These are phyloP conservation scores for Cryptococcus wingfieldii DNA, from an alignment of 1,284 basidiomycete species.

Conservation along the genomic window DNA sequence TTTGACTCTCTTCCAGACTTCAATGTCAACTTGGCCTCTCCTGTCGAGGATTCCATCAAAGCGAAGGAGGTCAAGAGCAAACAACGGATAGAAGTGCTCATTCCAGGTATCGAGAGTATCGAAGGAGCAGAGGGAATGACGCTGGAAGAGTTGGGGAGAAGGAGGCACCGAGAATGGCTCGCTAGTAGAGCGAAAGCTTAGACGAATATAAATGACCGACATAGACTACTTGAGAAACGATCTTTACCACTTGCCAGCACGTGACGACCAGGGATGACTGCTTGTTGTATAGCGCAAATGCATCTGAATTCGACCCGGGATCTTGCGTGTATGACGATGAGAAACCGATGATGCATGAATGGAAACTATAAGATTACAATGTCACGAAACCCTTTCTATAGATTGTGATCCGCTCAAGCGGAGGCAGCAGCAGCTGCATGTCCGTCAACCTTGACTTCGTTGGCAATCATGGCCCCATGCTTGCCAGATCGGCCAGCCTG, in stretches of 20 bases:
- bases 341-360: too few species aligned
- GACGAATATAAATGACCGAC: too few species aligned
- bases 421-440: too few species aligned
- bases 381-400: too few species aligned
- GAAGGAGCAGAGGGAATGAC: constrained; percentile 25
- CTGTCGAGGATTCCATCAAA: neutral
- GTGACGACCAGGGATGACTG: too few species aligned
- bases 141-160: constrained; percentile 38
- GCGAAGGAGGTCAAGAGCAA: neutral
- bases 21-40: neutral
- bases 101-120: constrained; percentile 9
- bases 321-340: too few species aligned
- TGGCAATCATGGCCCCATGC: constrained; percentile 27
- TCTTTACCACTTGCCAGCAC: too few species aligned
- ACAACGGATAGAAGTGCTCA: neutral
- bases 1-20: neutral
- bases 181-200: constrained; percentile 7
- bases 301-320: too few species aligned
- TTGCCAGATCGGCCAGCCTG: constrained; percentile 33
- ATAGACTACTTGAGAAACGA: too few species aligned
- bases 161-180: constrained; percentile 38
- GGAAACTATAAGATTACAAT: too few species aligned
- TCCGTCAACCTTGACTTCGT: constrained; percentile 31
- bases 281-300: too few species aligned
- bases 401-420: too few species aligned